Evolutionary conservation across 2,329 filamentous ascomycete species (phyloP).

Genomic region (Aspergillus sp.): DNA sequence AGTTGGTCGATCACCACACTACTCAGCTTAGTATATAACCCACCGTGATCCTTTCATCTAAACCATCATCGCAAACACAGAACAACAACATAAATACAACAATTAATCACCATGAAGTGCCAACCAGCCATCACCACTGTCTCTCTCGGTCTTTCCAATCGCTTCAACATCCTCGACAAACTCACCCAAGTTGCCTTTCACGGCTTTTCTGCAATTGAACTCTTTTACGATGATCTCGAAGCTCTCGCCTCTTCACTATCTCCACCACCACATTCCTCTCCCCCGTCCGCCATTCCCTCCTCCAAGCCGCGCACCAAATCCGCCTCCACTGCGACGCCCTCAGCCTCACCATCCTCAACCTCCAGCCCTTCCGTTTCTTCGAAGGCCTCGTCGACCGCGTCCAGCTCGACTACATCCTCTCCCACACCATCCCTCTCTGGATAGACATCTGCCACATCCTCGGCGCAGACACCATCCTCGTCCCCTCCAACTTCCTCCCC

Average conservation of each 20-base stretch:
- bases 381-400: conserved; percentile 61
- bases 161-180: conserved; percentile 61
- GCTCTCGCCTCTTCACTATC: conserved; percentile 45
- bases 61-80: too few species aligned
- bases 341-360: conserved; percentile 33
- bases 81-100: too few species aligned
- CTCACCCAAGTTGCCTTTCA: conserved; percentile 60
- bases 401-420: conserved; percentile 52
- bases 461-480: conserved; percentile 63
- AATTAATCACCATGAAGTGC: not conserved
- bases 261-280: conserved; percentile 3
- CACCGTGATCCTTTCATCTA: not conserved
- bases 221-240: conserved; percentile 70
- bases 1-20: too few species aligned
- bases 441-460: conserved; percentile 58
- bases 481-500: conserved; percentile 61
- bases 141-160: conserved; percentile 65
- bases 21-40: not conserved
- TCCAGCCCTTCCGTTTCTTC: conserved; percentile 71
- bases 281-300: conserved; percentile 30
- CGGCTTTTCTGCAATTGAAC: conserved; percentile 64
- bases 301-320: conserved; percentile 55
- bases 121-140: conserved; percentile 63
- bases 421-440: conserved; percentile 59
- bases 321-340: conserved; percentile 36